Conservation (phyloP, 768 basidiomycete genomes). For the Candolleomyces eurysporus region DNA sequence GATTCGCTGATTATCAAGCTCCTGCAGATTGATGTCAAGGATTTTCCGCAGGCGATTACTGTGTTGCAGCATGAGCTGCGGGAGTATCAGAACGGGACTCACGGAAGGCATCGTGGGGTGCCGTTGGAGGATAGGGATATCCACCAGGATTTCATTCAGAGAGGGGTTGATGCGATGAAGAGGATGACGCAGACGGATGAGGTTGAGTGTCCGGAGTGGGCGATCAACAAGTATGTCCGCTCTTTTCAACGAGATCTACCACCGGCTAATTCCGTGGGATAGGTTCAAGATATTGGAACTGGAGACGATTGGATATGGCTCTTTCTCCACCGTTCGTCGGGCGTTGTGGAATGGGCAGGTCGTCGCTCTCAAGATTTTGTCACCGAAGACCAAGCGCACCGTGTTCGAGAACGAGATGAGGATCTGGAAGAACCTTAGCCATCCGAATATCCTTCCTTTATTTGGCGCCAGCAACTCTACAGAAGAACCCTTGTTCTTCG, state of each 20-base stretch:
- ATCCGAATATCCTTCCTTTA: slow-evolving; percentile 6
- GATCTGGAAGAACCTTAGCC: slow-evolving; percentile 6
- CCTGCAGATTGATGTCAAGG: slow-evolving; percentile 7
- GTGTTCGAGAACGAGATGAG: slow-evolving; percentile 12
- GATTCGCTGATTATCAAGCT: slow-evolving; percentile 8
- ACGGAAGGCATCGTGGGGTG: not conserved
- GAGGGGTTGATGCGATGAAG: slow-evolving; percentile 9
- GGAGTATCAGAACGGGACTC: not conserved
- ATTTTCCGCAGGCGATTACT: slow-evolving; percentile 5
- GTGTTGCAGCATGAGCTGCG: slow-evolving; percentile 4
- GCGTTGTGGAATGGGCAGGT: slow-evolving; percentile 8
- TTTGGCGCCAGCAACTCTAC: slow-evolving; percentile 9
- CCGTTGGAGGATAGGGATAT: not conserved
- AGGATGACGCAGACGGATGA: slow-evolving; percentile 9
- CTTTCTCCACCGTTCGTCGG: slow-evolving; percentile 9
- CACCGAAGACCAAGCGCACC: slow-evolving; percentile 9
- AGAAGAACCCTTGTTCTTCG: slow-evolving; percentile 10
- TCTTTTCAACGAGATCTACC: not conserved
- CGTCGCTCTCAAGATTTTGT: slow-evolving; percentile 10
- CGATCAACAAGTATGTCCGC: slow-evolving; percentile 6
- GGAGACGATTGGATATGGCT: slow-evolving; percentile 10
- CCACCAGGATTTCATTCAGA: not conserved
- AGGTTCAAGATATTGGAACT: slow-evolving; percentile 8
- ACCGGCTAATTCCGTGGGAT: not conserved
- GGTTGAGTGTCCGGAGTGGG: slow-evolving; percentile 3